phyloP scores from a whole-genome alignment of 108 stramenopile species.

The Schizochytrium sp. region DNA sequence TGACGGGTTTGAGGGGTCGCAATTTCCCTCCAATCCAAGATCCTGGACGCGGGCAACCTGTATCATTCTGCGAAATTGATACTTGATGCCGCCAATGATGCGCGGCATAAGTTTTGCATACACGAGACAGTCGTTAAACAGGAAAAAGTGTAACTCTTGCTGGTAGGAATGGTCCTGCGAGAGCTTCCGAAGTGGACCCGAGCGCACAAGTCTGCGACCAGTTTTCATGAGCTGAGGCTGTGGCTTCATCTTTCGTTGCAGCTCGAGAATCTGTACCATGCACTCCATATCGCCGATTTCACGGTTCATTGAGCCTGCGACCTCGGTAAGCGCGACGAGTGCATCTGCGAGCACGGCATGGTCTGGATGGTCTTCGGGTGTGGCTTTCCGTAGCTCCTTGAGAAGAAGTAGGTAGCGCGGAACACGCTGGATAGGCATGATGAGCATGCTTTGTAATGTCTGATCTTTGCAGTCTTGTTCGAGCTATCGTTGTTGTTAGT shows the following conservation, averaged over 20 bases:
- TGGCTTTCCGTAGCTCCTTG: neutral
- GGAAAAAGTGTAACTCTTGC: neutral
- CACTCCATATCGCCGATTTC: neutral
- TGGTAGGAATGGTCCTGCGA: neutral
- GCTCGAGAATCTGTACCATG: neutral
- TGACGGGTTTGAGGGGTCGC: too few species aligned
- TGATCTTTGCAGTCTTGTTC: neutral
- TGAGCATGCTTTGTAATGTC: neutral
- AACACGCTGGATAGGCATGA: slow-evolving; percentile 23
- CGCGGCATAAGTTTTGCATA: neutral
- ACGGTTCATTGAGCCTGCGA: neutral
- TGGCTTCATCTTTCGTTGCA: neutral
- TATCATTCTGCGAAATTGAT: neutral
- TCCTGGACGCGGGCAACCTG: neutral
- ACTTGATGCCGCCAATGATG: neutral
- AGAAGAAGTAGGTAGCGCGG: slow-evolving; percentile 12
- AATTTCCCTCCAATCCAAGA: neutral
- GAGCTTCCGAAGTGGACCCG: neutral
- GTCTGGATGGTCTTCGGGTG: neutral
- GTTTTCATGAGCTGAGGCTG: neutral
- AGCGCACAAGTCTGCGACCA: neutral
- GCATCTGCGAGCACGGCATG: neutral
- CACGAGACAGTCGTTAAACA: neutral
- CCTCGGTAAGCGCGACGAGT: neutral
- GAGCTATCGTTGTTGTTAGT: neutral